Evolutionary conservation across 768 basidiomycete species (phyloP), one percentile per base, ranked within the genome.

Genomic region (Cytidiella melzeri): DNA sequence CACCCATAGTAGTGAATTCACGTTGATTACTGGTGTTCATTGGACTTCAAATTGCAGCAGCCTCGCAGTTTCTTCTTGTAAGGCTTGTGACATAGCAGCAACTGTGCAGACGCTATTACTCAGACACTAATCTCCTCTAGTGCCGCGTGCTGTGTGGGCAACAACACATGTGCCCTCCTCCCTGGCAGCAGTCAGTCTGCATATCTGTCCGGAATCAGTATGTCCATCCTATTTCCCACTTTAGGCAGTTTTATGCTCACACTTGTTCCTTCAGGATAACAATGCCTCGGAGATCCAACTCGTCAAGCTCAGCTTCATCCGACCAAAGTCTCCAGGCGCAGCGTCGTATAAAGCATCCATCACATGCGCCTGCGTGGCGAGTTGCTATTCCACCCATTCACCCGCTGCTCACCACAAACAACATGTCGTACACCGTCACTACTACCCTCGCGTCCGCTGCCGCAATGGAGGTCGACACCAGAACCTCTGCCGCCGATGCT

Each of bases 281-380:
- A 13, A 48, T 48, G 43, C 21, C 48, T 50, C 48, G 48, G 48
- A 50, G 48, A 23, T 54, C 47, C 49, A 54, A 54, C 48, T 54
- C 27, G 3, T 36, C 9, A 26, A 51, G 45, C 48, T 51, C 42
- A 51, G 50, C 38, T 54, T 45, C 41, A 46, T 45, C 43, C 46
- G 43, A 18, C n/a, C 20, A 10, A 3, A 36, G 39, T 9, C 24
- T 10, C 18, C 18, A 34, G 26, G 30, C 21, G 18, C 41, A n/a
- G 25, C 10, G 21, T 4, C 5, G 18, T 50, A 50, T 54, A 54
- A 51, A 47, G 25, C 24, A 23, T 15, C 27, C 41, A 55, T 47
- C 45, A 43, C 47, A 37, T 27, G 20, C n/a, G 50, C 48, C 36
- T 53, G 52, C 51, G 45, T 42, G 41, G 47, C 47, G 24, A 15